Conservation (phyloP, 768 basidiomycete genomes). For the Naganishia friedmannii region DNA sequence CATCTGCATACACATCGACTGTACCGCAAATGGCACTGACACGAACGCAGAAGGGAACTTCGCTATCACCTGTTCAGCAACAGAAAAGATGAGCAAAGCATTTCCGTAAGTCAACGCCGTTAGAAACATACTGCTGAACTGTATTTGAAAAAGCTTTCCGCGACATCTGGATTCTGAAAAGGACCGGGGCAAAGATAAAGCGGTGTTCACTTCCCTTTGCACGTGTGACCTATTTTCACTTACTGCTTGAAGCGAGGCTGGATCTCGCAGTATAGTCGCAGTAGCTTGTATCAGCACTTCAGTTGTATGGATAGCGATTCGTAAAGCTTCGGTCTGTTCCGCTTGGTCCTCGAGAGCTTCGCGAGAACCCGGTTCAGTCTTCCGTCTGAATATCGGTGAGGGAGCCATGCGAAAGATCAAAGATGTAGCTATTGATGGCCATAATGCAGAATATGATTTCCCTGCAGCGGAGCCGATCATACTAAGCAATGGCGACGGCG, state of each 20-base stretch:
- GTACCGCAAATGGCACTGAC: constrained; percentile 60
- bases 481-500: constrained; percentile 66
- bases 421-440: constrained; percentile 78
- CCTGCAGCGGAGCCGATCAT: constrained; percentile 47
- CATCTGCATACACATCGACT: constrained; percentile 69
- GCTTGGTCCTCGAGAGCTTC: constrained; percentile 28
- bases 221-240: constrained; percentile 6
- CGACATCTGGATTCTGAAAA: constrained; percentile 80
- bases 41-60: constrained; percentile 47
- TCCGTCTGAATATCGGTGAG: constrained; percentile 57
- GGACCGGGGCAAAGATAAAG: background rate
- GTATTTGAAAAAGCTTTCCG: constrained; percentile 81
- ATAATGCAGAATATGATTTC: constrained; percentile 56
- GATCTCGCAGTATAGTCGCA: constrained; percentile 29
- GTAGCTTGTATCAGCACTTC: constrained; percentile 15
- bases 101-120: background rate
- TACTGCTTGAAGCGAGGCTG: constrained; percentile 42
- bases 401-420: constrained; percentile 79
- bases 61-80: constrained; percentile 39
- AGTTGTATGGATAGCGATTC: background rate
- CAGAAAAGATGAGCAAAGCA: background rate
- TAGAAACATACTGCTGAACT: constrained; percentile 66
- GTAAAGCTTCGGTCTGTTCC: constrained; percentile 24
- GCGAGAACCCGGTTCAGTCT: constrained; percentile 46
- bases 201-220: background rate